These are phyloP conservation scores for Benincasa hispida DNA, from an alignment of 306 rosid genomes.

Conservation along the genomic window DNA sequence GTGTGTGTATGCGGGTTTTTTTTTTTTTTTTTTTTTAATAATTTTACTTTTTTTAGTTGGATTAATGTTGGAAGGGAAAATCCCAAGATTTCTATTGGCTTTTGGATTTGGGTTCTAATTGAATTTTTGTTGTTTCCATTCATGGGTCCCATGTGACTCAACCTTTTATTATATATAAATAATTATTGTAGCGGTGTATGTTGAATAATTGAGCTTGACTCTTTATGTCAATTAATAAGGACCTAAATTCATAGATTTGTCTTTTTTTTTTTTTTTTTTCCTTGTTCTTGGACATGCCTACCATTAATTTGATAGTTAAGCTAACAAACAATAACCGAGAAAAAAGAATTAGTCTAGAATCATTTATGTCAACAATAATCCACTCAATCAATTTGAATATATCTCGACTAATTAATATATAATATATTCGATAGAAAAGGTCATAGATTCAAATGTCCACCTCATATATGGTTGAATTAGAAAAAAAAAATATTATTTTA, in stretches of 20 bases:
- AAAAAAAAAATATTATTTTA: too few species aligned
- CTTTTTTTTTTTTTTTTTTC: too few species aligned
- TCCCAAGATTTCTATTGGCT: background rate
- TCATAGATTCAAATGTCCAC: too few species aligned
- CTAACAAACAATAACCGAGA: background rate
- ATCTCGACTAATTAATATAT: too few species aligned
- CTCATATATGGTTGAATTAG: too few species aligned
- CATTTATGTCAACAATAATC: accelerated
- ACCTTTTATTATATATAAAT: background rate
- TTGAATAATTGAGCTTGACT: background rate
- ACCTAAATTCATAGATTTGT: background rate
- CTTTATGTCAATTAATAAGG: background rate
- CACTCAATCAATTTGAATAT: too few species aligned
- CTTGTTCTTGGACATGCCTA: background rate
- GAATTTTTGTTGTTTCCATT: background rate
- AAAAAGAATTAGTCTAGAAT: too few species aligned
- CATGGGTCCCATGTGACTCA: slow-evolving; percentile 2
- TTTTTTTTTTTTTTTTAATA: too few species aligned
- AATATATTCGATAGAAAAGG: too few species aligned
- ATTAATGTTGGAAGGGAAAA: background rate
- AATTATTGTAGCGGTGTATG: background rate
- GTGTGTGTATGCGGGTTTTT: too few species aligned
- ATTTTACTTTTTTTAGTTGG: too few species aligned
- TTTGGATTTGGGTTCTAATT: background rate
- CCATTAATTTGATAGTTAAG: background rate